phyloP scores from a whole-genome alignment of 495 filamentous ascomycete genomes.

The Daldinia childiae region DNA sequence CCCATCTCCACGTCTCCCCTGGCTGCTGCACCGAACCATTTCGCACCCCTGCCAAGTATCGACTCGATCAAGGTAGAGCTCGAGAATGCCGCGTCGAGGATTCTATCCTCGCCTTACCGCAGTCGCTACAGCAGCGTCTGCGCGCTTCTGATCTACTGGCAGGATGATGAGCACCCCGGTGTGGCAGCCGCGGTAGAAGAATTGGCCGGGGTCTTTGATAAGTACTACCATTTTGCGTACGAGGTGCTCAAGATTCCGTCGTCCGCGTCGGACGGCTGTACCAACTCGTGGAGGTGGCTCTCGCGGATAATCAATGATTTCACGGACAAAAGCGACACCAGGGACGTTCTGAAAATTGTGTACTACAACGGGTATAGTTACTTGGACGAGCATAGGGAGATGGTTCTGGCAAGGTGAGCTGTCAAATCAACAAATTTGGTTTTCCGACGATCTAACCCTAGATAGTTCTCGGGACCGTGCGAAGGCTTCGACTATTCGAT shows the following conservation, averaged over 20 bases:
- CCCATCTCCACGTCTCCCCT: conserved; percentile 44
- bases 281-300: conserved; percentile 56
- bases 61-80: conserved; percentile 53
- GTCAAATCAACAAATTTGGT: neutral
- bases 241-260: conserved; percentile 55
- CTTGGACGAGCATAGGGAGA: conserved; percentile 56
- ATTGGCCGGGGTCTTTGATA: conserved; percentile 51
- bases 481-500: conserved; percentile 53
- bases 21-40: conserved; percentile 35
- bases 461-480: conserved; percentile 54
- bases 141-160: conserved; percentile 58
- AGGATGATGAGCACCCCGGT: conserved; percentile 54
- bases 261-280: conserved; percentile 49
- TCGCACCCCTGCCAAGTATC: conserved; percentile 48
- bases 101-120: conserved; percentile 53
- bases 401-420: conserved; percentile 58
- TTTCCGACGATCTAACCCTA: conserved; percentile 20
- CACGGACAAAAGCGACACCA: conserved; percentile 54
- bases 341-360: conserved; percentile 58
- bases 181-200: conserved; percentile 50
- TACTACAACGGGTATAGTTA: conserved; percentile 60
- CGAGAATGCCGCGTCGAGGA: conserved; percentile 51
- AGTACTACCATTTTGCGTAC: conserved; percentile 55
- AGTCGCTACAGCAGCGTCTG: conserved; percentile 56
- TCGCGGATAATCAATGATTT: conserved; percentile 55